phyloP scores from a whole-genome alignment of 176 grass and related monocot species.

The Oryza australiensis region DNA sequence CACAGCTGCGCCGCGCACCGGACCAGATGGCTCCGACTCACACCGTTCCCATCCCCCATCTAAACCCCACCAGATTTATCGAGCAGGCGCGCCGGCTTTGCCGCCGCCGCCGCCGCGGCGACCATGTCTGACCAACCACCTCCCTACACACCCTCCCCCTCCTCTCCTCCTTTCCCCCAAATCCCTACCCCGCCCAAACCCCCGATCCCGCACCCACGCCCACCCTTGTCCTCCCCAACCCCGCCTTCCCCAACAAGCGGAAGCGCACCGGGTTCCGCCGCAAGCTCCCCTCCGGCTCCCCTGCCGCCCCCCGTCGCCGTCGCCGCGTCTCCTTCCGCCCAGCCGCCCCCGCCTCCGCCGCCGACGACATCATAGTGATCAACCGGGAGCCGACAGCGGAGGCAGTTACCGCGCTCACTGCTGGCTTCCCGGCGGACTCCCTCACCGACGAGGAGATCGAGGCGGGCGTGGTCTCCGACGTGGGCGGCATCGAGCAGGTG shows the following conservation, averaged over 20 bases:
- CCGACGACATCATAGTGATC: constrained; percentile 98
- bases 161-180: constrained; percentile 36
- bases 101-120: constrained; percentile 27
- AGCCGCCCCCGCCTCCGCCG: constrained; percentile 25
- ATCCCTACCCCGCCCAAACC: constrained; percentile 35
- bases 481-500: constrained; percentile 98
- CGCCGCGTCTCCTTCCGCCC: neutral
- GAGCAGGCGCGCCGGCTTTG: neutral
- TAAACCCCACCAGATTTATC: constrained; percentile 36
- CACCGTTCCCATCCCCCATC: neutral
- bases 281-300: constrained; percentile 54
- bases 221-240: constrained; percentile 39
- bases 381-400: constrained; percentile 90
- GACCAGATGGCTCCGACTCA: neutral
- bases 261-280: constrained; percentile 96
- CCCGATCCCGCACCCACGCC: neutral
- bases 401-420: constrained; percentile 84
- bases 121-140: constrained; percentile 61
- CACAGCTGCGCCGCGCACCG: neutral
- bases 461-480: constrained; percentile 80
- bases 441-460: constrained; percentile 99
- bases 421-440: constrained; percentile 87
- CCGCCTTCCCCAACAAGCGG: constrained; percentile 66
- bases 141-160: constrained; percentile 37
- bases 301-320: neutral